phyloP scores from a whole-genome alignment of 2,329 filamentous ascomycete genomes.

The Parasarocladium wereldwijsianum region DNA sequence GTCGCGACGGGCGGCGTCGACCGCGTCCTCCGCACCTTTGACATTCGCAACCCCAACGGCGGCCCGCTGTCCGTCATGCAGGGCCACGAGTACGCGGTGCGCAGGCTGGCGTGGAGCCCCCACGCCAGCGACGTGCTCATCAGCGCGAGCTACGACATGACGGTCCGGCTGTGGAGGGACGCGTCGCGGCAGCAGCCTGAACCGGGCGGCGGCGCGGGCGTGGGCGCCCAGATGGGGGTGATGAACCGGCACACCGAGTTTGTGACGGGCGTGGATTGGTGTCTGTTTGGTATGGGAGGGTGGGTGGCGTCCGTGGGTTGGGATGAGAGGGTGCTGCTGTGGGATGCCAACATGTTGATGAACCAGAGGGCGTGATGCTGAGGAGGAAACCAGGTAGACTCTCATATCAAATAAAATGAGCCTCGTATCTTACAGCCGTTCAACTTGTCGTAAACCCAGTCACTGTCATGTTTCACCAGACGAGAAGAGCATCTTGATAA shows the following conservation, averaged over 20 bases:
- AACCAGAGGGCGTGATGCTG: too few relatives aligned
- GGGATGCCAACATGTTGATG: slow-evolving; percentile 58
- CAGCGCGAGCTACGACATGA: slow-evolving; percentile 96
- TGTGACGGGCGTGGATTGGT: slow-evolving; percentile 94
- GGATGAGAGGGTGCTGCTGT: slow-evolving; percentile 83
- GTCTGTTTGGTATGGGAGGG: slow-evolving; percentile 83
- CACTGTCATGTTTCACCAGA: too few relatives aligned
- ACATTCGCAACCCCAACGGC: slow-evolving; percentile 60
- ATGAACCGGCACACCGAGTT: slow-evolving; percentile 96
- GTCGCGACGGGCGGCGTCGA: slow-evolving; percentile 86
- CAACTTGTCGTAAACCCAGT: too few relatives aligned
- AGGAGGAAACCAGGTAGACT: too few relatives aligned
- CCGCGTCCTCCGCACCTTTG: slow-evolving; percentile 73
- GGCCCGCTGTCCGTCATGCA: slow-evolving; percentile 61
- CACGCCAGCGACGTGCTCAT: slow-evolving; percentile 81
- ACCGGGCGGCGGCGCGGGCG: slow-evolving; percentile 19
- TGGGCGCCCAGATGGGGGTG: slow-evolving; percentile 61
- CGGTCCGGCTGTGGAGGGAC: slow-evolving; percentile 85
- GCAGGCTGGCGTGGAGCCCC: slow-evolving; percentile 79
- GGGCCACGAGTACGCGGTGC: slow-evolving; percentile 84
- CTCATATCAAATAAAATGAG: too few relatives aligned
- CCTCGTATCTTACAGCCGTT: too few relatives aligned
- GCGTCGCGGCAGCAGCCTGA: slow-evolving; percentile 29
- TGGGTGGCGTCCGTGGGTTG: slow-evolving; percentile 93
- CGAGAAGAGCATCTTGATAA: too few relatives aligned